Conservation (phyloP, 768 basidiomycete species). For the Amanita subjunquillea region DNA sequence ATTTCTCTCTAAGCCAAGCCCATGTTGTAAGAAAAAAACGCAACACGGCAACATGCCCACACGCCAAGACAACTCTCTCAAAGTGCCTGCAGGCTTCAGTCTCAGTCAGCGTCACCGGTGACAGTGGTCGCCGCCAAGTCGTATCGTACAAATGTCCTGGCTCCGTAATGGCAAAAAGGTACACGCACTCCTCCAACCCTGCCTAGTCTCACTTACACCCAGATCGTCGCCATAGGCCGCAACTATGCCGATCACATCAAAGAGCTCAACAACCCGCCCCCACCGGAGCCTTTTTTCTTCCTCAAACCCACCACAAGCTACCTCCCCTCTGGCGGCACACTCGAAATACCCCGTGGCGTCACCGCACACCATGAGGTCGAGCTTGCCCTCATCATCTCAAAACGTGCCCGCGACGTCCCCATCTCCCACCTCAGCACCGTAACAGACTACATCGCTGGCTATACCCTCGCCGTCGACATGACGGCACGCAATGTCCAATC, state of each 20-base stretch:
- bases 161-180: constrained; percentile 3
- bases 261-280: constrained; percentile 83
- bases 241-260: constrained; percentile 90
- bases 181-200: background rate
- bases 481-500: constrained; percentile 95
- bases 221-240: constrained; percentile 94
- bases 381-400: constrained; percentile 94
- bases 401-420: constrained; percentile 73
- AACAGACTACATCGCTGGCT: constrained; percentile 69
- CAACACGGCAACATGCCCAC: background rate
- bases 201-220: background rate
- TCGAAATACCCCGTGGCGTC: constrained; percentile 83
- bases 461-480: constrained; percentile 93
- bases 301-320: constrained; percentile 94
- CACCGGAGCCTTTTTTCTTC: constrained; percentile 95
- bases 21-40: background rate
- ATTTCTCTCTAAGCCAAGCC: background rate
- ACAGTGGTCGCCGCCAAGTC: no score
- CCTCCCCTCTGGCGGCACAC: constrained; percentile 58
- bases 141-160: no score
- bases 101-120: no score
- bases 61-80: no score
- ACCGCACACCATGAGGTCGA: constrained; percentile 94
- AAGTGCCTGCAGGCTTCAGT: no score
- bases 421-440: constrained; percentile 51